phyloP scores from a whole-genome alignment of 345 rosid species.

The Zanthoxylum bungeanum region DNA sequence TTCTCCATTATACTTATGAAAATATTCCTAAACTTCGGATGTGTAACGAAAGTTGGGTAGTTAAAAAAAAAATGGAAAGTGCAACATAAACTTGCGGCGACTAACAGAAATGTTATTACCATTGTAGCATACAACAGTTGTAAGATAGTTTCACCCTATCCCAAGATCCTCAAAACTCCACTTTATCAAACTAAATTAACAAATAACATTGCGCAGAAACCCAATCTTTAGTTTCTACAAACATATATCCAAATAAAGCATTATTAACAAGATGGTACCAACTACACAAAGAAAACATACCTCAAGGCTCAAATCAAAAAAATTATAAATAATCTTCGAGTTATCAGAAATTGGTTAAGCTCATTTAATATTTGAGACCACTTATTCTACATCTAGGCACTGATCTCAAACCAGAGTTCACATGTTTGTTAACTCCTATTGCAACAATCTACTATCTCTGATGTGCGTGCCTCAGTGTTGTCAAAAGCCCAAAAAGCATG shows the following conservation, averaged over 20 bases:
- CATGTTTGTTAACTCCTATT: background rate
- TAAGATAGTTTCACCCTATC: background rate
- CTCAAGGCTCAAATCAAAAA: background rate
- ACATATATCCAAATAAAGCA: no score
- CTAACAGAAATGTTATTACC: no score
- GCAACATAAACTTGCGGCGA: no score
- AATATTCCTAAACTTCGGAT: no score
- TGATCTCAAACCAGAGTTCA: background rate
- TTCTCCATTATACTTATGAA: no score
- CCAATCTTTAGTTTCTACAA: background rate
- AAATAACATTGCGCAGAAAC: background rate
- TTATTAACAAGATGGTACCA: no score
- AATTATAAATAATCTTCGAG: background rate
- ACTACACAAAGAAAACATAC: background rate
- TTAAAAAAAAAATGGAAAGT: no score
- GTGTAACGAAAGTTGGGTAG: no score
- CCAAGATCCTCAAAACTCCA: background rate
- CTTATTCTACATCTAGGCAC: background rate
- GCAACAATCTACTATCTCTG: no score
- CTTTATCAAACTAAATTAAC: background rate
- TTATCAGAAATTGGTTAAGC: background rate
- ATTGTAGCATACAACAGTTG: no score
- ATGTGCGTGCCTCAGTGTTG: no score
- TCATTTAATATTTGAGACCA: background rate
- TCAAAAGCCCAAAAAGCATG: no score